These are phyloP conservation scores for Artemisia argyi DNA, from an alignment of 129 eudicot species.

Conservation along the genomic window DNA sequence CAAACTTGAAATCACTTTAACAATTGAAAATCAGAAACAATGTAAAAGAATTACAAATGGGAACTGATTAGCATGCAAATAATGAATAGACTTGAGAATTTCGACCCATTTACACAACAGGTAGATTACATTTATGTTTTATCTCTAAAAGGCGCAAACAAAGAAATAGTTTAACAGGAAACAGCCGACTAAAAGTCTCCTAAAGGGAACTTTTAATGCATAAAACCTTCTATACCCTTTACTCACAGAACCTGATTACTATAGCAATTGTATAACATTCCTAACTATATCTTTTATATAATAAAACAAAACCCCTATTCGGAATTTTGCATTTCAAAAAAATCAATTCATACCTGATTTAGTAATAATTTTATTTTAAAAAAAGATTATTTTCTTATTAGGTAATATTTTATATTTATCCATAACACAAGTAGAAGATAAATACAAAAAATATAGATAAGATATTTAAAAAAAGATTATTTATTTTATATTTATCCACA, in stretches of 20 bases:
- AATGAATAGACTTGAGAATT: not conserved
- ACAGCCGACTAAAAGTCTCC: not conserved
- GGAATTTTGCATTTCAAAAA: too few species aligned
- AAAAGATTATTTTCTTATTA: too few species aligned
- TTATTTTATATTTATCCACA: too few species aligned
- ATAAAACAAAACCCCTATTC: too few species aligned
- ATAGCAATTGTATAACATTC: not conserved
- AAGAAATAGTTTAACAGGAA: too few species aligned
- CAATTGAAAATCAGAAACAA: conserved; percentile 10
- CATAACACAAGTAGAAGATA: too few species aligned
- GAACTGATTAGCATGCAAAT: not conserved
- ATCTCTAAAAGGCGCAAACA: not conserved
- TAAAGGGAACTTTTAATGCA: not conserved
- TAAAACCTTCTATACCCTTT: not conserved
- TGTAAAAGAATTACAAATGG: conserved; percentile 1
- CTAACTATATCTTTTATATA: too few species aligned
- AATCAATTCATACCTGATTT: too few species aligned
- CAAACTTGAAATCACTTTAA: conserved; percentile 1
- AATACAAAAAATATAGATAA: too few species aligned
- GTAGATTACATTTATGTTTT: not conserved
- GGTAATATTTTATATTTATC: too few species aligned
- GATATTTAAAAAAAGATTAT: too few species aligned
- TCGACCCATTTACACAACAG: not conserved
- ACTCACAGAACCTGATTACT: not conserved
- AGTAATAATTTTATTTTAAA: too few species aligned